Evolutionary conservation across 2,329 filamentous ascomycete species (phyloP).

Genomic region (Stromatinia cepivora): DNA sequence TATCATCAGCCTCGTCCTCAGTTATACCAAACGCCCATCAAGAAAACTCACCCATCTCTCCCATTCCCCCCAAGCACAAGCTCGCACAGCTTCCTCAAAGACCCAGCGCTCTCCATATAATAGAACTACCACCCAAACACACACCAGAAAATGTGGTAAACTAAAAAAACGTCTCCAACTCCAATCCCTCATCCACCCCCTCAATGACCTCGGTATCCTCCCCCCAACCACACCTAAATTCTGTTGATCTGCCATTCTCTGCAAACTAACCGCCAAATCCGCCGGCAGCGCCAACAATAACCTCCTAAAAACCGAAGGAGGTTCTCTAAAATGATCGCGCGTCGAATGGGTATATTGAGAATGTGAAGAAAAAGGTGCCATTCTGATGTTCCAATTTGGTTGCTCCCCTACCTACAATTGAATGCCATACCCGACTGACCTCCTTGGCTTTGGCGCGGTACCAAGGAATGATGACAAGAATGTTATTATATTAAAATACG

Average conservation of each 20-base stretch:
- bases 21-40: not conserved
- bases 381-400: constrained; percentile 21
- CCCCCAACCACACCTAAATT: constrained; percentile 27
- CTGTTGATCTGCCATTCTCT: constrained; percentile 32
- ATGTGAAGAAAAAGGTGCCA: constrained; percentile 31
- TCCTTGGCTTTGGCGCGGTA: not conserved
- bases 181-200: constrained; percentile 45
- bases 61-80: constrained; percentile 83
- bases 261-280: constrained; percentile 32
- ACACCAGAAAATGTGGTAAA: constrained; percentile 66
- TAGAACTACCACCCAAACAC: constrained; percentile 74
- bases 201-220: constrained; percentile 28
- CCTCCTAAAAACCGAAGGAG: constrained; percentile 35
- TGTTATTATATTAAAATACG: not conserved
- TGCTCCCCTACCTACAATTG: not conserved
- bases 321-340: constrained; percentile 36
- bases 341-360: constrained; percentile 30
- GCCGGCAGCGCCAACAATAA: constrained; percentile 32
- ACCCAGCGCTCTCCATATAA: constrained; percentile 83
- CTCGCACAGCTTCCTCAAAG: constrained; percentile 68
- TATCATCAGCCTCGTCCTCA: constrained; percentile 30
- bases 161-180: constrained; percentile 54
- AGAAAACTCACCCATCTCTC: constrained; percentile 76
- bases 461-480: constrained; percentile 8
- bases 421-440: constrained; percentile 11